phyloP scores from a whole-genome alignment of 352 stramenopile species.

The Phytophthora palmivora region DNA sequence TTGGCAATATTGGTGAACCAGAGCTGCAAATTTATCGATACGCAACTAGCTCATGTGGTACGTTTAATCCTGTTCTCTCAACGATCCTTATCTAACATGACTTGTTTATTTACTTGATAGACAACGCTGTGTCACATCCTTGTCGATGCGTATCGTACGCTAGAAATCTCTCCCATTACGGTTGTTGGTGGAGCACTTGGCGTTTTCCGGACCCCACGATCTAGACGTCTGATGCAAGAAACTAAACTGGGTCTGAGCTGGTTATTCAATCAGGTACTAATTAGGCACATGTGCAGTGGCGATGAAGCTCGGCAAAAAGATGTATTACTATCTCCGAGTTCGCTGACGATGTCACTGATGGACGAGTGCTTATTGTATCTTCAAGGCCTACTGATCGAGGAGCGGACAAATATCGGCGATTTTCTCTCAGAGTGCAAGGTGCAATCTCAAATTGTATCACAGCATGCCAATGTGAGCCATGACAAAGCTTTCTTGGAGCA shows the following conservation, averaged over 20 bases:
- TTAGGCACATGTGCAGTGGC: constrained; percentile 13
- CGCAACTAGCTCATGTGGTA: constrained; percentile 42
- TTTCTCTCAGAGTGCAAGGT: constrained; percentile 5
- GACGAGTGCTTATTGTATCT: constrained; percentile 43
- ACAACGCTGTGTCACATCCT: constrained; percentile 33
- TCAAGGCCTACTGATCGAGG: constrained; percentile 24
- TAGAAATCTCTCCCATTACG: constrained; percentile 27
- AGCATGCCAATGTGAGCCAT: constrained; percentile 29
- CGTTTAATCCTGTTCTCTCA: neutral
- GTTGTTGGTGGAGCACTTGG: constrained; percentile 32
- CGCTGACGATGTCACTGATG: constrained; percentile 12
- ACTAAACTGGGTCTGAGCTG: constrained; percentile 30
- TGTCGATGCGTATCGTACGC: constrained; percentile 22
- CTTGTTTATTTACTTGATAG: constrained; percentile 13
- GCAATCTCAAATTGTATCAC: constrained; percentile 9
- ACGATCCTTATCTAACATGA: constrained; percentile 1
- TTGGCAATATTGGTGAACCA: constrained; percentile 42
- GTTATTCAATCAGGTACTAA: constrained; percentile 38
- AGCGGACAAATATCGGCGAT: constrained; percentile 19
- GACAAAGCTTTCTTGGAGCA: constrained; percentile 55
- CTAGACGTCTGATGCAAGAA: constrained; percentile 32
- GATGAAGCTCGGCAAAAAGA: neutral
- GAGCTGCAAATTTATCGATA: constrained; percentile 32
- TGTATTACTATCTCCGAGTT: neutral
- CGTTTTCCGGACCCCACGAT: constrained; percentile 38